Evolutionary conservation across 805 yeast genomes (phyloP).

Genomic region (Starmerella bombicola): DNA sequence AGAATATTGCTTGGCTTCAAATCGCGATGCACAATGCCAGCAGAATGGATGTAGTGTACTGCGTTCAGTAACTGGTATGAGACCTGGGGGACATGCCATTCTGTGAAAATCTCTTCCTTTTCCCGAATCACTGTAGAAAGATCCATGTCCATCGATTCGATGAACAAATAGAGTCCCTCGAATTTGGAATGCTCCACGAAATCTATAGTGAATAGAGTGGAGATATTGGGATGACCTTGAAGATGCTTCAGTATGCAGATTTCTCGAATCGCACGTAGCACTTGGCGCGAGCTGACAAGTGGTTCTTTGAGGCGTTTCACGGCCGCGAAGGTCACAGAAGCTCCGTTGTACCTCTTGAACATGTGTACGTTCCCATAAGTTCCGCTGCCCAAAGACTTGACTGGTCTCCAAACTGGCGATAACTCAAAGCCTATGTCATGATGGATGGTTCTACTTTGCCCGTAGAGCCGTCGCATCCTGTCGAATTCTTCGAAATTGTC

Average conservation of each 20-base stretch:
- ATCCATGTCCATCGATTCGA: slow-evolving; percentile 74
- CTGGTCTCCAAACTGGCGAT: slow-evolving; percentile 15
- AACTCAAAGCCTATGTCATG: slow-evolving; percentile 12
- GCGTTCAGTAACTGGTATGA: slow-evolving; percentile 78
- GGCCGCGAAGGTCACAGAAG: slow-evolving; percentile 36
- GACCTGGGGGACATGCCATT: slow-evolving; percentile 65
- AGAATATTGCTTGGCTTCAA: slow-evolving; percentile 83
- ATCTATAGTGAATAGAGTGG: slow-evolving; percentile 62
- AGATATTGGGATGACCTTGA: slow-evolving; percentile 75
- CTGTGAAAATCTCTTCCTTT: slow-evolving; percentile 60
- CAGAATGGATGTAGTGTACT: slow-evolving; percentile 76
- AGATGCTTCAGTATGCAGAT: slow-evolving; percentile 67
- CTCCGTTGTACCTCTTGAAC: slow-evolving; percentile 6
- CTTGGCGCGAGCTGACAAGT: slow-evolving; percentile 49
- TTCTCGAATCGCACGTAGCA: slow-evolving; percentile 76
- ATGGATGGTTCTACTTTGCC: slow-evolving; percentile 17
- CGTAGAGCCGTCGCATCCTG: not conserved
- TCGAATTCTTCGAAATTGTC: not conserved
- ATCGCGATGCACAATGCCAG: slow-evolving; percentile 85
- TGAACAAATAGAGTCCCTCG: slow-evolving; percentile 81
- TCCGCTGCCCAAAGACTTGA: slow-evolving; percentile 19
- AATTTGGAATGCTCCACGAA: slow-evolving; percentile 51
- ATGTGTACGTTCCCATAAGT: slow-evolving; percentile 24
- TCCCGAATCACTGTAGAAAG: slow-evolving; percentile 53
- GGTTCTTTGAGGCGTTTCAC: slow-evolving; percentile 70